phyloP scores from a whole-genome alignment of 192 early-diverging fungal species.

The Jimgerdemannia flammicorona region DNA sequence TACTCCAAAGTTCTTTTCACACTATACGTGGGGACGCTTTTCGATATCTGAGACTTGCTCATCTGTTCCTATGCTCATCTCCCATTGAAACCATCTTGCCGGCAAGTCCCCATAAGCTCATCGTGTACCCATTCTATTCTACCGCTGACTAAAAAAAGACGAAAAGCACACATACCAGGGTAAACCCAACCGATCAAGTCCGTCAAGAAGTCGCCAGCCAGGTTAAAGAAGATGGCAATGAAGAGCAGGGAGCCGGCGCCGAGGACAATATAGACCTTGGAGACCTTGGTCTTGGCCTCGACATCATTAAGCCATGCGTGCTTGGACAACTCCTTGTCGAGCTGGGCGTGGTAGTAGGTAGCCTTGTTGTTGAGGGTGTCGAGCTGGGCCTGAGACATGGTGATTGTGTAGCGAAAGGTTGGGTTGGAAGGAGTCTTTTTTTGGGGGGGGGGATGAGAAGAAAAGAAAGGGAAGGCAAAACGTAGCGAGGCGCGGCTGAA shows the following conservation, averaged over 20 bases:
- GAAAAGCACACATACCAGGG: constrained; percentile 51
- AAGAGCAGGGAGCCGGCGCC: constrained; percentile 59
- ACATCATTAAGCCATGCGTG: constrained; percentile 60
- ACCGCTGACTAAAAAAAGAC: not conserved
- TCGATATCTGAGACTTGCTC: too few species aligned
- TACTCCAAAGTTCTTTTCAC: too few species aligned
- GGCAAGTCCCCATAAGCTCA: too few species aligned
- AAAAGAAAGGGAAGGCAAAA: not conserved
- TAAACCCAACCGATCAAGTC: constrained; percentile 89
- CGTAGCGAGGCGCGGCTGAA: not conserved
- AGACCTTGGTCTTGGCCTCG: constrained; percentile 74
- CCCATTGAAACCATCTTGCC: too few species aligned
- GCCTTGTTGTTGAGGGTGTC: not conserved
- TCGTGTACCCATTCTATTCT: not conserved
- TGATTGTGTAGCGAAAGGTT: not conserved
- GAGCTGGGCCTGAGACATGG: not conserved
- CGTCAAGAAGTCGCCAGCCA: constrained; percentile 73
- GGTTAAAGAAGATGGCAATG: constrained; percentile 88
- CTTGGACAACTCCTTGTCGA: constrained; percentile 75
- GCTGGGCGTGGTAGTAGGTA: constrained; percentile 1
- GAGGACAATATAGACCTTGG: constrained; percentile 83
- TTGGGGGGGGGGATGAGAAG: not conserved
- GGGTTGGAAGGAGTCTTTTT: not conserved
- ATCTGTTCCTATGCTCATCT: too few species aligned
- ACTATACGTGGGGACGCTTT: too few species aligned